Percentiles rank a stretch among this genome's conserved stretches.
These are phyloP conservation scores for Pseudogymnoascus sp. DNA, from an alignment of 2,329 filamentous ascomycete genomes.

Conservation along the genomic window DNA sequence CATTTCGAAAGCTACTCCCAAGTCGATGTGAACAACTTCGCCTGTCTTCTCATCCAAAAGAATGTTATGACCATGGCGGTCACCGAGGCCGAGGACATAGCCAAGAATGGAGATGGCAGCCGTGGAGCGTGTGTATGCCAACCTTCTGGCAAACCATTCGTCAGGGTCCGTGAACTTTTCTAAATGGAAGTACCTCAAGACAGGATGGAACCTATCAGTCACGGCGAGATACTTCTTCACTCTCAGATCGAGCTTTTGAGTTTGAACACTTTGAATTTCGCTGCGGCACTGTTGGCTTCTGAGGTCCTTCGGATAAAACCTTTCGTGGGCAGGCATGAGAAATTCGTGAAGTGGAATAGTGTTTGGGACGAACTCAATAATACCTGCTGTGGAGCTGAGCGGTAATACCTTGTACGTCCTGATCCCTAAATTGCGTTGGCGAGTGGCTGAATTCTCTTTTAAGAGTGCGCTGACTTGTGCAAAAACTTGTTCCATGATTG, in stretches of 20 bases:
- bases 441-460: slow-evolving; percentile 74
- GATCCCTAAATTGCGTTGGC: slow-evolving; percentile 81
- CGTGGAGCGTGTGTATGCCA: slow-evolving; percentile 87
- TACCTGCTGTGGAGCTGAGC: slow-evolving; percentile 70
- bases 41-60: slow-evolving; percentile 81
- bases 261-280: slow-evolving; percentile 66
- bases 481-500: slow-evolving; percentile 99
- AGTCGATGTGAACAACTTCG: slow-evolving; percentile 92
- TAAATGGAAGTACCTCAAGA: slow-evolving; percentile 95
- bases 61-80: slow-evolving; percentile 95
- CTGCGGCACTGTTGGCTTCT: slow-evolving; percentile 69
- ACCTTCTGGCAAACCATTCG: slow-evolving; percentile 83
- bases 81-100: slow-evolving; percentile 83
- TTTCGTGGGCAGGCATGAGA: slow-evolving; percentile 79
- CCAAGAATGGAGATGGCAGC: slow-evolving; percentile 93
- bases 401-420: slow-evolving; percentile 96
- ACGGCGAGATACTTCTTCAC: slow-evolving; percentile 70
- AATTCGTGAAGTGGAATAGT: slow-evolving; percentile 89
- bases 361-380: slow-evolving; percentile 95
- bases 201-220: slow-evolving; percentile 75
- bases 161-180: slow-evolving; percentile 89
- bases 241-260: slow-evolving; percentile 59
- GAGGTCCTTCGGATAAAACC: slow-evolving; percentile 76
- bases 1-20: slow-evolving; percentile 94
- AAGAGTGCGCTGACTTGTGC: slow-evolving; percentile 87